Conservation (phyloP, 2,329 filamentous ascomycete genomes). For the Calonectria naviculata region DNA sequence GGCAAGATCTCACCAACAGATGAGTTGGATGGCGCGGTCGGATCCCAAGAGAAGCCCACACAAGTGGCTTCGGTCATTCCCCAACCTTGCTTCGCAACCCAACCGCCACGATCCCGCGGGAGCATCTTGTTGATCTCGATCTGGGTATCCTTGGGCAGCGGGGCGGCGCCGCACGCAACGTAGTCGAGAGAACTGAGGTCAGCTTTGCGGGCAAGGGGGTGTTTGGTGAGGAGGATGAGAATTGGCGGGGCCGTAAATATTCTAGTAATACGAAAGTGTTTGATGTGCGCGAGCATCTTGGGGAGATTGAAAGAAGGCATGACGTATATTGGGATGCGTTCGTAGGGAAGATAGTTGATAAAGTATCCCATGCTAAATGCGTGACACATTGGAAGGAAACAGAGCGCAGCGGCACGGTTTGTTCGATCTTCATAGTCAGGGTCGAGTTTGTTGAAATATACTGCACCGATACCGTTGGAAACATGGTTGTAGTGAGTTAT, state of each 20-base stretch:
- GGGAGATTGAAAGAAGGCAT: slow-evolving; percentile 84
- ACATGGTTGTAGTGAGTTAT: slow-evolving; percentile 84
- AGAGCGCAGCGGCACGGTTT: slow-evolving; percentile 59
- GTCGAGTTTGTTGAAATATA: slow-evolving; percentile 55
- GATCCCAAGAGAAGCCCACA: slow-evolving; percentile 73
- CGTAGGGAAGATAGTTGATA: slow-evolving; percentile 66
- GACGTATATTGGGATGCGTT: slow-evolving; percentile 76
- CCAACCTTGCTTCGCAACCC: slow-evolving; percentile 75
- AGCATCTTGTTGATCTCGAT: slow-evolving; percentile 61
- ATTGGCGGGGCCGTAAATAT: slow-evolving; percentile 80
- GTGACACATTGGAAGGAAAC: slow-evolving; percentile 83
- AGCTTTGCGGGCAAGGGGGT: slow-evolving; percentile 71
- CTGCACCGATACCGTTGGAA: slow-evolving; percentile 73
- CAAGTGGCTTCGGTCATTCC: slow-evolving; percentile 90
- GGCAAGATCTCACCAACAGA: slow-evolving; percentile 51
- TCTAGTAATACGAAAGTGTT: slow-evolving; percentile 75
- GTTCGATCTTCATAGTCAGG: slow-evolving; percentile 58
- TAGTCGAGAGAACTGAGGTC: slow-evolving; percentile 74
- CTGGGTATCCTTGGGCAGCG: slow-evolving; percentile 66
- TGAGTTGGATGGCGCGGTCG: slow-evolving; percentile 60
- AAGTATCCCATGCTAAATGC: slow-evolving; percentile 79
- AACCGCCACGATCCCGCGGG: slow-evolving; percentile 41
- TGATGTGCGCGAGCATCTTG: slow-evolving; percentile 75
- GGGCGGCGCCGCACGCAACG: slow-evolving; percentile 76
- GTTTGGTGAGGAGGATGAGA: slow-evolving; percentile 77